A percentile compares a stretch with the other conserved stretches of the same genome.
These are phyloP conservation scores for Salix exigua DNA, from an alignment of 345 rosid species.

Conservation along the genomic window DNA sequence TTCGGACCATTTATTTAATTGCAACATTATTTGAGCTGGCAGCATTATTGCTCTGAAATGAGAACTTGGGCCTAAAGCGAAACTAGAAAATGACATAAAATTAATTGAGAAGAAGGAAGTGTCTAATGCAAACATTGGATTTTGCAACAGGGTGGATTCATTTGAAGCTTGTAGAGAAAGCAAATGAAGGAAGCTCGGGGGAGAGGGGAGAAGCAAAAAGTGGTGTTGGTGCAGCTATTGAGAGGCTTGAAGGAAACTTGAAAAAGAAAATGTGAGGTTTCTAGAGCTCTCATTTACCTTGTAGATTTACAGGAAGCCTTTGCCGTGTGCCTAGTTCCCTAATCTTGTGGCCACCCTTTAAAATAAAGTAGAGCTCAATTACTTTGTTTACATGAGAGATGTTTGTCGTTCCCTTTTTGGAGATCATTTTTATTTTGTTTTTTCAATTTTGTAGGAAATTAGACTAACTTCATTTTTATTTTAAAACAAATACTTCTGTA, in stretches of 20 bases:
- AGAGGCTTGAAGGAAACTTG: constrained; percentile 65
- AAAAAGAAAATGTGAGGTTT: constrained; percentile 25
- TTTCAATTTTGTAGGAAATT: no score
- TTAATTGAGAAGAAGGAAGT: background rate
- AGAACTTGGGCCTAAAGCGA: background rate
- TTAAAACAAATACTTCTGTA: no score
- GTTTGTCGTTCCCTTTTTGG: no score
- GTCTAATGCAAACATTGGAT: background rate
- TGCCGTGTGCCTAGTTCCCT: background rate
- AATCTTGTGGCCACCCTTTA: background rate
- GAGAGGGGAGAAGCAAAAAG: constrained; percentile 39
- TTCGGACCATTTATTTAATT: background rate
- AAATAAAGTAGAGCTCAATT: background rate
- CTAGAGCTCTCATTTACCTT: background rate
- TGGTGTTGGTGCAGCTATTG: constrained; percentile 78
- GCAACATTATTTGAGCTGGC: background rate
- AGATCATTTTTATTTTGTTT: no score
- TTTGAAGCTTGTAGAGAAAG: constrained; percentile 80
- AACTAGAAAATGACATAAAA: background rate
- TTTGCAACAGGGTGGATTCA: constrained; percentile 72
- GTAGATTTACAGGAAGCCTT: background rate
- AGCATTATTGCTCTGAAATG: background rate
- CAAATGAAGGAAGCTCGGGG: constrained; percentile 51
- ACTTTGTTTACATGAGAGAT: background rate
- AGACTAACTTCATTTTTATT: no score